These are phyloP conservation scores for Cladosporium sp. DNA, from an alignment of 2,329 filamentous ascomycete genomes.

Conservation along the genomic window DNA sequence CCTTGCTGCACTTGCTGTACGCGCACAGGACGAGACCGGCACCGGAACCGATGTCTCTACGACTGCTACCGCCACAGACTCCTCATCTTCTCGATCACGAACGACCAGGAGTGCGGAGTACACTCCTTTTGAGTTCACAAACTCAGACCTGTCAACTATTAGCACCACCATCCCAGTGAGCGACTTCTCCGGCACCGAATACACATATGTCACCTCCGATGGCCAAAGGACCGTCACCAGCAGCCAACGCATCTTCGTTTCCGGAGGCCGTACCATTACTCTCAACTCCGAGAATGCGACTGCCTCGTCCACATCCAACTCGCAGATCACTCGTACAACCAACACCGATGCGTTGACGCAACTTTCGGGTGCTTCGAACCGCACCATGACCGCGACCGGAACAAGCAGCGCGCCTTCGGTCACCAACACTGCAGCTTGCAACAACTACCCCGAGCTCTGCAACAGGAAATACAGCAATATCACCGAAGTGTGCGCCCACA, in stretches of 20 bases:
- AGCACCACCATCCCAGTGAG: constrained; percentile 17
- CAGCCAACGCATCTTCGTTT: neutral
- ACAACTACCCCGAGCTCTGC: constrained; percentile 70
- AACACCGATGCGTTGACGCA: constrained; percentile 11
- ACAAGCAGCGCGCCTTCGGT: constrained; percentile 35
- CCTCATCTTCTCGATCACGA: neutral
- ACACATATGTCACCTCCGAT: constrained; percentile 25
- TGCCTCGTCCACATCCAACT: constrained; percentile 20
- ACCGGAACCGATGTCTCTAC: constrained; percentile 24
- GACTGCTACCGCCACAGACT: constrained; percentile 23
- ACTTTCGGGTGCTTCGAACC: constrained; percentile 9
- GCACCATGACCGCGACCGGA: constrained; percentile 25
- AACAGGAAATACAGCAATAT: constrained; percentile 74
- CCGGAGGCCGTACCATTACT: constrained; percentile 2
- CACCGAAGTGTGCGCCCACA: constrained; percentile 73
- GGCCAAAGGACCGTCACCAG: constrained; percentile 22
- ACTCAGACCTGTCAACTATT: constrained; percentile 21
- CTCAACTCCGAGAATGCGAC: constrained; percentile 25
- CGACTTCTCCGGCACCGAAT: constrained; percentile 24
- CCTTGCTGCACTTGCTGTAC: constrained; percentile 32
- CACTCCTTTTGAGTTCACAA: too few relatives aligned
- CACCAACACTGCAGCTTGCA: constrained; percentile 74
- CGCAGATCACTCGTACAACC: constrained; percentile 16
- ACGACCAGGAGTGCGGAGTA: constrained; percentile 5
- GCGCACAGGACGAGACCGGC: constrained; percentile 22